phyloP scores from a whole-genome alignment of 345 rosid species.

The Excoecaria agallocha region DNA sequence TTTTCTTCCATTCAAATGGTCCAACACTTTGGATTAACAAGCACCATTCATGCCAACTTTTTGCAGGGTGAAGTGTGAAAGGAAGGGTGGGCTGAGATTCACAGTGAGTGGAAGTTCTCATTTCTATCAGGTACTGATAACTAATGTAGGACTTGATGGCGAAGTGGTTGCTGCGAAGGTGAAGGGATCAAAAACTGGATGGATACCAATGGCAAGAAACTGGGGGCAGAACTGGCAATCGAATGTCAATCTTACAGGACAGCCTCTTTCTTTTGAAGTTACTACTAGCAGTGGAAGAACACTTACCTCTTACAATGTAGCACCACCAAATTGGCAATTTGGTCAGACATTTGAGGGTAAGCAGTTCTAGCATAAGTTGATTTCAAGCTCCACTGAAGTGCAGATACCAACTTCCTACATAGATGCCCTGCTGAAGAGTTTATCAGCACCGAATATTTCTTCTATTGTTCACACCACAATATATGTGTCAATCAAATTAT shows the following conservation, averaged over 20 bases:
- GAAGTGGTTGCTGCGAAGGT: constrained; percentile 78
- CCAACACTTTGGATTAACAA: background rate
- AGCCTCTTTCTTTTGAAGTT: constrained; percentile 87
- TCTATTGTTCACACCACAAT: constrained; percentile 7
- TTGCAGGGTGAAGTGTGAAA: constrained; percentile 61
- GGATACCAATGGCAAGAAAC: constrained; percentile 93
- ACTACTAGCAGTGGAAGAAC: constrained; percentile 57
- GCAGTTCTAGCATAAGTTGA: constrained; percentile 44
- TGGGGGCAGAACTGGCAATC: constrained; percentile 69
- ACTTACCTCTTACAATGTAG: constrained; percentile 74
- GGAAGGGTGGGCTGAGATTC: constrained; percentile 76
- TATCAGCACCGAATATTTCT: constrained; percentile 2
- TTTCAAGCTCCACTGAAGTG: background rate
- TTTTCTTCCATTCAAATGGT: no score
- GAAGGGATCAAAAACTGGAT: constrained; percentile 87
- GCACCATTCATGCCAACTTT: constrained; percentile 12
- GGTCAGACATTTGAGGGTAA: constrained; percentile 85
- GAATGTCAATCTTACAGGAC: constrained; percentile 65
- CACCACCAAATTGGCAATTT: constrained; percentile 75
- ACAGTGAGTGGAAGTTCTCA: constrained; percentile 62
- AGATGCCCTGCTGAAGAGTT: background rate
- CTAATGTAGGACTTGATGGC: constrained; percentile 80
- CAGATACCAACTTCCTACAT: background rate
- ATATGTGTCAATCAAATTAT: no score
- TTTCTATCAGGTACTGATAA: constrained; percentile 70